Conservation (phyloP, 2,329 filamentous ascomycete species). For the Botryosphaeria agaves region DNA sequence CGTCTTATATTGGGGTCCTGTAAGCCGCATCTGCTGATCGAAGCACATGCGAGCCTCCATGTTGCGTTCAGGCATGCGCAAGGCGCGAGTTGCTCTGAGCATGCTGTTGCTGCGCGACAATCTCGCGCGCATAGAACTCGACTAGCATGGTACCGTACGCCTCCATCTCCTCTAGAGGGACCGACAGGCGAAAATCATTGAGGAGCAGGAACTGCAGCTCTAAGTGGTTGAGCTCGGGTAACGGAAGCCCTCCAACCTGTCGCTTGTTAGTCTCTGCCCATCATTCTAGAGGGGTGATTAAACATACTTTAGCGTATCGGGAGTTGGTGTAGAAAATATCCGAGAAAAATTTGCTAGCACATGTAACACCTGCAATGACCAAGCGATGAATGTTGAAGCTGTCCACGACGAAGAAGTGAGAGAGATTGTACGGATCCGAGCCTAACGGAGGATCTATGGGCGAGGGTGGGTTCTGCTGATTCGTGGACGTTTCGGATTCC, state of each 20-base stretch:
- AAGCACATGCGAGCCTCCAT: too few relatives aligned
- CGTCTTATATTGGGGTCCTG: too few relatives aligned
- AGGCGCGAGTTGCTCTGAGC: too few relatives aligned
- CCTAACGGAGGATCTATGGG: slow-evolving; percentile 16
- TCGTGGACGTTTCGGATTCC: background rate
- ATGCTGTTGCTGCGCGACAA: slow-evolving; percentile 52
- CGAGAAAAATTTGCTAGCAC: slow-evolving; percentile 98
- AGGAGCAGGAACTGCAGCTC: slow-evolving; percentile 90
- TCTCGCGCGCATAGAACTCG: slow-evolving; percentile 89
- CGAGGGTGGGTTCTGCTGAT: slow-evolving; percentile 14
- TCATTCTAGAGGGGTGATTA: background rate
- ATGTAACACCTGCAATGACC: slow-evolving; percentile 93
- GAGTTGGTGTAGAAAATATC: slow-evolving; percentile 99
- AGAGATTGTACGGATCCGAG: slow-evolving; percentile 34
- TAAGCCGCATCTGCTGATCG: too few relatives aligned
- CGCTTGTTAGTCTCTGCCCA: background rate
- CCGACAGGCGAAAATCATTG: slow-evolving; percentile 87
- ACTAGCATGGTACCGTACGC: slow-evolving; percentile 97
- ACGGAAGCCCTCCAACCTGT: slow-evolving; percentile 82
- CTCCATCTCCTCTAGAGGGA: slow-evolving; percentile 89
- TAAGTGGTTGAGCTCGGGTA: slow-evolving; percentile 86
- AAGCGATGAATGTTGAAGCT: slow-evolving; percentile 97
- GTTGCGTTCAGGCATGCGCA: too few relatives aligned
- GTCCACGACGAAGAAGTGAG: slow-evolving; percentile 82
- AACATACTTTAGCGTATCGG: slow-evolving; percentile 85